These are phyloP conservation scores for Andrographis paniculata DNA, from an alignment of 305 asterid genomes.

Conservation along the genomic window DNA sequence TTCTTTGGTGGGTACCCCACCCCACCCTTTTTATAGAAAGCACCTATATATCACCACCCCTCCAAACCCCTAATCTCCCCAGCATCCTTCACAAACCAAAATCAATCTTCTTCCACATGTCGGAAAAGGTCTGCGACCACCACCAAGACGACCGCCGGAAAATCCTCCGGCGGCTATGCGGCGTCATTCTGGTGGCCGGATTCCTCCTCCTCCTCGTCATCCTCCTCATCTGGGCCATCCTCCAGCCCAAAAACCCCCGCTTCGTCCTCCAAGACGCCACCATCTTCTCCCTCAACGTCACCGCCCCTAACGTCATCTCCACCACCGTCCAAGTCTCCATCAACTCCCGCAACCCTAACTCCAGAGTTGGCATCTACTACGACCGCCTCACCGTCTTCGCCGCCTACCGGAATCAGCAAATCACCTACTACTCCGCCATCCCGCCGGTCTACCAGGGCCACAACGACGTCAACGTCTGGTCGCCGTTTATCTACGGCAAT, in stretches of 20 bases:
- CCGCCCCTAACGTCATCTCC: constrained; percentile 62
- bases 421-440: constrained; percentile 47
- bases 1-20: too few relatives aligned
- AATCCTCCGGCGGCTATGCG: constrained; percentile 23
- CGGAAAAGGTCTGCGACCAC: constrained; percentile 43
- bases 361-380: constrained; percentile 44
- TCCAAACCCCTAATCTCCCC: neutral
- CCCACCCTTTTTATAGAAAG: too few relatives aligned
- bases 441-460: constrained; percentile 63
- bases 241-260: constrained; percentile 56
- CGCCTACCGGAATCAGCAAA: constrained; percentile 51
- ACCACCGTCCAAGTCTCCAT: constrained; percentile 53
- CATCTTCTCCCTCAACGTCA: constrained; percentile 51
- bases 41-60: neutral
- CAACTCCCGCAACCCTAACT: constrained; percentile 48
- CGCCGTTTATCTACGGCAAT: constrained; percentile 52
- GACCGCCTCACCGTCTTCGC: constrained; percentile 41
- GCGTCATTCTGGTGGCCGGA: constrained; percentile 29
- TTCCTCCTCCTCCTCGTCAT: constrained; percentile 37
- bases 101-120: constrained; percentile 32
- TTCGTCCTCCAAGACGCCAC: constrained; percentile 73
- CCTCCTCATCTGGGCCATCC: constrained; percentile 52
- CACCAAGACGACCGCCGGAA: constrained; percentile 31
- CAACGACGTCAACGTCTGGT: constrained; percentile 59
- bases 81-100: neutral